A percentile compares a stretch with the other conserved stretches of the same genome.
These are phyloP conservation scores for Penicillium bovifimosum DNA, from an alignment of 495 filamentous ascomycete species.

Conservation along the genomic window DNA sequence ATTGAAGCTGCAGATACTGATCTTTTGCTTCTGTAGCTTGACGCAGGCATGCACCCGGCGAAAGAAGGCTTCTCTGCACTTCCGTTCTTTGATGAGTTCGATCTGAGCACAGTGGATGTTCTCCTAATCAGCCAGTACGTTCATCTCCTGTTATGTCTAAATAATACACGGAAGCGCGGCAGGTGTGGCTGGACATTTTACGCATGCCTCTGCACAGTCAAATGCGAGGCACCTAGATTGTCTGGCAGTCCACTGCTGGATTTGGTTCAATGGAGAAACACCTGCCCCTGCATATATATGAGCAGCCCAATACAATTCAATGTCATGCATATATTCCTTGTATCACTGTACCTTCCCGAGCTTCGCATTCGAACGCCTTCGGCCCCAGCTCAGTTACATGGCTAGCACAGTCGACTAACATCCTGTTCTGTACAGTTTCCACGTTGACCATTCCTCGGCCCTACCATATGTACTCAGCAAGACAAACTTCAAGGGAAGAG, in stretches of 20 bases:
- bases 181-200: neutral
- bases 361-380: neutral
- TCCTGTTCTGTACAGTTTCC: slow-evolving; percentile 60
- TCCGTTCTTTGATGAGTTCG: slow-evolving; percentile 97
- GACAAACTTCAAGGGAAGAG: slow-evolving; percentile 91
- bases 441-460: slow-evolving; percentile 93
- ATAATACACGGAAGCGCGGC: neutral
- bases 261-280: neutral
- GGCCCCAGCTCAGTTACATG: neutral
- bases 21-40: slow-evolving; percentile 55
- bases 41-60: slow-evolving; percentile 95
- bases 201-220: neutral
- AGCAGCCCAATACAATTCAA: slow-evolving; percentile 30
- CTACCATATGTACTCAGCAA: slow-evolving; percentile 95
- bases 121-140: slow-evolving; percentile 97
- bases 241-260: neutral
- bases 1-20: slow-evolving; percentile 14
- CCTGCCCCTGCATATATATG: slow-evolving; percentile 26
- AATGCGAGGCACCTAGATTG: slow-evolving; percentile 2
- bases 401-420: slow-evolving; percentile 20
- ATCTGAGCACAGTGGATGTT: slow-evolving; percentile 93
- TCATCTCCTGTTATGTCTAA: slow-evolving; percentile 8
- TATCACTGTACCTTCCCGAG: slow-evolving; percentile 17
- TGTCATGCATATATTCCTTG: slow-evolving; percentile 19
- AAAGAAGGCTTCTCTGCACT: slow-evolving; percentile 91